These are phyloP conservation scores for Pseudomonodictys pantanalensis DNA, from an alignment of 495 filamentous ascomycete genomes.

Conservation along the genomic window DNA sequence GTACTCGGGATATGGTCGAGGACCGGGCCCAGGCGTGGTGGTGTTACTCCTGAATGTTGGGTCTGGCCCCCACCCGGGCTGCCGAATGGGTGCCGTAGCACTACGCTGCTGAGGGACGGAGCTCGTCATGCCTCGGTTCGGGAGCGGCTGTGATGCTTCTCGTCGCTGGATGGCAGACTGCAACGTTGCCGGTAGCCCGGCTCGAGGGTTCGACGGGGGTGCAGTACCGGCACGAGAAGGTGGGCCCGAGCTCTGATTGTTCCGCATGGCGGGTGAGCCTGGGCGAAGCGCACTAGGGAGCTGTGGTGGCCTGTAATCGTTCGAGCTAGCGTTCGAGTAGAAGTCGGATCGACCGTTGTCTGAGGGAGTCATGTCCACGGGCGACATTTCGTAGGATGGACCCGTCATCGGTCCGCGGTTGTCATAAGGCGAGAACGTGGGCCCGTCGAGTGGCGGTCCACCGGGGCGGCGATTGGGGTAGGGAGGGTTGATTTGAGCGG, in stretches of 20 bases:
- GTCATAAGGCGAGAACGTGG: slow-evolving; percentile 28
- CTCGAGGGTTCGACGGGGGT: slow-evolving; percentile 25
- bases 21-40: slow-evolving; percentile 8
- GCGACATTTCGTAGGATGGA: slow-evolving; percentile 34
- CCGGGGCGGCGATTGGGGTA: slow-evolving; percentile 6
- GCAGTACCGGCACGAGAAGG: slow-evolving; percentile 21
- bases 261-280: slow-evolving; percentile 19
- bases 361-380: slow-evolving; percentile 25
- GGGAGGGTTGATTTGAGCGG: slow-evolving; percentile 11
- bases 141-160: slow-evolving; percentile 27
- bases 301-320: slow-evolving; percentile 10
- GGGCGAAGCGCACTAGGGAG: slow-evolving; percentile 18
- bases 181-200: slow-evolving; percentile 22
- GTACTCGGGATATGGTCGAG: not conserved
- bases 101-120: slow-evolving; percentile 18
- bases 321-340: slow-evolving; percentile 1
- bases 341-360: slow-evolving; percentile 5
- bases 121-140: slow-evolving; percentile 9
- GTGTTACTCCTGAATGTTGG: slow-evolving; percentile 15
- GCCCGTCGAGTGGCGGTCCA: slow-evolving; percentile 15
- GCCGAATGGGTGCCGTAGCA: slow-evolving; percentile 27
- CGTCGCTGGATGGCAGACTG: slow-evolving; percentile 33
- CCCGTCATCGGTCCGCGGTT: slow-evolving; percentile 14
- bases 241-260: slow-evolving; percentile 5
- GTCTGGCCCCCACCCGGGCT: slow-evolving; percentile 16